Conservation (phyloP, 371 early-diverging fungal species). For the Actinomucor elegans region DNA sequence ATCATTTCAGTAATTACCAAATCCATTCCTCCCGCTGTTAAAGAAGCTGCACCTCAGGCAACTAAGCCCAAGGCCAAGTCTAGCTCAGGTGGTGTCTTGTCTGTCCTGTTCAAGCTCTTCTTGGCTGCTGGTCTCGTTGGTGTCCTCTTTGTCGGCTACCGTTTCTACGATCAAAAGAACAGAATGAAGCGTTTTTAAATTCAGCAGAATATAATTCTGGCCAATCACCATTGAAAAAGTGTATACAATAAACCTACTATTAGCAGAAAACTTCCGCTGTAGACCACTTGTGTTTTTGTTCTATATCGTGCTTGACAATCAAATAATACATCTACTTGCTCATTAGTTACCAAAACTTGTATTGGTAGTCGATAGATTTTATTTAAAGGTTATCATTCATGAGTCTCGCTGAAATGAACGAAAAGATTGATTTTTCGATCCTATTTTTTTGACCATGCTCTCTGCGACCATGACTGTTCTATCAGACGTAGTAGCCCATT, state of each 20-base stretch:
- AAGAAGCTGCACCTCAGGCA: constrained; percentile 28
- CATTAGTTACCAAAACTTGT: no score
- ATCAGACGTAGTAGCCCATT: no score
- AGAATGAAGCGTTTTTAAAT: constrained; percentile 64
- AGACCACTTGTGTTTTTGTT: no score
- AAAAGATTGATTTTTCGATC: no score
- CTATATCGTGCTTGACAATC: no score
- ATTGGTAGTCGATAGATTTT: no score
- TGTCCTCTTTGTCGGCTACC: constrained; percentile 55
- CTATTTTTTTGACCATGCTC: no score
- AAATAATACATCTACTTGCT: no score
- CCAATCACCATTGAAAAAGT: constrained; percentile 16
- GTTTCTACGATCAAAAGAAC: constrained; percentile 59
- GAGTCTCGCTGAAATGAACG: no score
- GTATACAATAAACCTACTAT: constrained; percentile 8
- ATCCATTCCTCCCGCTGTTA: constrained; percentile 36
- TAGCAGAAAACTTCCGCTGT: no score
- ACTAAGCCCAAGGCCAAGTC: constrained; percentile 16
- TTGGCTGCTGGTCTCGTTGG: constrained; percentile 57
- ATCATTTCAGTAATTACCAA: constrained; percentile 65
- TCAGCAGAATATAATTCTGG: constrained; percentile 1
- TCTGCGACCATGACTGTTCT: no score
- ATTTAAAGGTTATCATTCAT: no score
- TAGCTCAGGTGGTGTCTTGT: constrained; percentile 41
- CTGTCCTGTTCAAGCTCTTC: constrained; percentile 55